These are phyloP conservation scores for Leccinum longicurvipes DNA, from an alignment of 768 basidiomycete genomes.

Conservation along the genomic window DNA sequence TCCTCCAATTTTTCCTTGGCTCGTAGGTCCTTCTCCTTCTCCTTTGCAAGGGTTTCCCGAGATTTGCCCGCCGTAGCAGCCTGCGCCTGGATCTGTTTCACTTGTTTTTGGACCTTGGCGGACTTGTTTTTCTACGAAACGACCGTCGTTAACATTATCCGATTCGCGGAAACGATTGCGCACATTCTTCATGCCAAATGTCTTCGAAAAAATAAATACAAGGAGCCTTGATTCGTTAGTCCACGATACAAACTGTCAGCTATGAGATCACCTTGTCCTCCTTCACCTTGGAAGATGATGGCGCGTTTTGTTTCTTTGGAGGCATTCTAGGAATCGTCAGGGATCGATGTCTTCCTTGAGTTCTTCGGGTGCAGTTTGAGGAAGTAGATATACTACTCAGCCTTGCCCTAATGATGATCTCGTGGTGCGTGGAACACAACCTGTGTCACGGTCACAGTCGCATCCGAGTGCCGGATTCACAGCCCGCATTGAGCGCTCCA, in stretches of 20 bases:
- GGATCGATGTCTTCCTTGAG: not conserved
- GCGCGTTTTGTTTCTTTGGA: slow-evolving; percentile 67
- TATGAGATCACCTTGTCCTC: slow-evolving; percentile 68
- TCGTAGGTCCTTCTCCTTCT: slow-evolving; percentile 75
- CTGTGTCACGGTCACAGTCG: slow-evolving; percentile 1
- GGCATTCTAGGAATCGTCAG: slow-evolving; percentile 48
- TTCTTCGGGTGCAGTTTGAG: not conserved
- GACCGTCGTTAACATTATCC: slow-evolving; percentile 9
- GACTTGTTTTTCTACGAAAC: slow-evolving; percentile 84
- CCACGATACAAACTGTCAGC: slow-evolving; percentile 7
- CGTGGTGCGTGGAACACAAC: not conserved
- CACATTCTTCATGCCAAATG: slow-evolving; percentile 88
- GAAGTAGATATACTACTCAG: not conserved
- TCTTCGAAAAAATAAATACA: no score
- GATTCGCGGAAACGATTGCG: slow-evolving; percentile 27
- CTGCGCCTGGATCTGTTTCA: slow-evolving; percentile 78
- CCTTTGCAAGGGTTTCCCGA: slow-evolving; percentile 73
- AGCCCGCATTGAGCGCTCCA: no score
- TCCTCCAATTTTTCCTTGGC: slow-evolving; percentile 75
- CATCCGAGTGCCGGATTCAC: no score
- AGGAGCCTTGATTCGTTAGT: slow-evolving; percentile 30
- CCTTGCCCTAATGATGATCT: not conserved
- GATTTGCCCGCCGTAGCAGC: slow-evolving; percentile 75
- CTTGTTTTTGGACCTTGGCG: slow-evolving; percentile 84
- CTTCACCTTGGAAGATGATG: slow-evolving; percentile 65